Conservation (phyloP, 78 protist species). For the Dictyostelium purpureum region DNA sequence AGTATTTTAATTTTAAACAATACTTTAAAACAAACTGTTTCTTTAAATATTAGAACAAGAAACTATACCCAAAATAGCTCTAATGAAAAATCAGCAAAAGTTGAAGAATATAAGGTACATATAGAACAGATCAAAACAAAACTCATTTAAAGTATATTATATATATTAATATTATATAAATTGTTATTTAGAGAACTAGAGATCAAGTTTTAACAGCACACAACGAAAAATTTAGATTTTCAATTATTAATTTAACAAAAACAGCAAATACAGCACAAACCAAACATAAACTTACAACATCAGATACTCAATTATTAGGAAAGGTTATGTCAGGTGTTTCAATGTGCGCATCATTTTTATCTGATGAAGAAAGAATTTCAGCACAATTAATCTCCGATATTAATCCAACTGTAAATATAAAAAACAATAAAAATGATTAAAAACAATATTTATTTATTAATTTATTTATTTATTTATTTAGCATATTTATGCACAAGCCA, state of each 20-base stretch:
- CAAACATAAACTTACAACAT: constrained; percentile 10
- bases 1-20: too few relatives aligned
- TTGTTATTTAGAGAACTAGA: constrained; percentile 30
- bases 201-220: constrained; percentile 57
- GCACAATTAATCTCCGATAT: constrained; percentile 48
- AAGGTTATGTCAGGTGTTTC: constrained; percentile 71
- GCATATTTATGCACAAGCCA: constrained; percentile 64
- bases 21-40: too few relatives aligned
- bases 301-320: background rate
- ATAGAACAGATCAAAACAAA: too few relatives aligned
- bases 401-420: constrained; percentile 33
- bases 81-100: background rate
- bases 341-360: constrained; percentile 62
- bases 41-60: too few relatives aligned
- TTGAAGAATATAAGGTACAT: background rate
- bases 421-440: background rate
- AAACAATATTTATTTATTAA: background rate
- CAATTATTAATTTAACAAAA: constrained; percentile 48
- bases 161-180: background rate
- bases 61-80: too few relatives aligned
- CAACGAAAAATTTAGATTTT: constrained; percentile 34
- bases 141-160: too few relatives aligned
- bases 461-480: background rate
- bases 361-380: constrained; percentile 57
- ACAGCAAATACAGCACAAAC: constrained; percentile 39